Evolutionary conservation across 805 yeast species (phyloP).

Genomic region (Scheffersomyces ergatensis): DNA sequence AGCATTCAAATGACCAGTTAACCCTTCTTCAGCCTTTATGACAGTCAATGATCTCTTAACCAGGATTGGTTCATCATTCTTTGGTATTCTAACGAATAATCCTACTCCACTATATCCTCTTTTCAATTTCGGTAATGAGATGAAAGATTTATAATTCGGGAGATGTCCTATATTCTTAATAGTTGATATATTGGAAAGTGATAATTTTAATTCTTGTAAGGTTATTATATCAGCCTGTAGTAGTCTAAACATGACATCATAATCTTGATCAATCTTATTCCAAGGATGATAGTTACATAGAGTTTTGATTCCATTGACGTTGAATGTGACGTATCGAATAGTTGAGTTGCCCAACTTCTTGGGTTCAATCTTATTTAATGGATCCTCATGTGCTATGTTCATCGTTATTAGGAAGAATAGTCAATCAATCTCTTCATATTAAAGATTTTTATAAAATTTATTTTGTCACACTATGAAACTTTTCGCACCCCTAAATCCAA

Average conservation of each 20-base stretch:
- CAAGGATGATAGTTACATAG: constrained; percentile 83
- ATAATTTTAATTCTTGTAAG: constrained; percentile 79
- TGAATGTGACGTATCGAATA: constrained; percentile 66
- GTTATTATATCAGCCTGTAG: constrained; percentile 76
- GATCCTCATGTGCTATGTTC: constrained; percentile 5
- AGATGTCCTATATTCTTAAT: constrained; percentile 48
- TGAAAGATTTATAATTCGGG: constrained; percentile 59
- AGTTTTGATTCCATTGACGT: constrained; percentile 82
- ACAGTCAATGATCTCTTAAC: constrained; percentile 47
- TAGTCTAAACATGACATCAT: constrained; percentile 44
- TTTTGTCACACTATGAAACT: too few species aligned
- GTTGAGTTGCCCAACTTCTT: constrained; percentile 5
- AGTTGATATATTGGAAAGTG: constrained; percentile 18
- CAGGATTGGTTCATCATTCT: constrained; percentile 37
- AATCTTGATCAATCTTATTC: constrained; percentile 46
- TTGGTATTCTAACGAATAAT: constrained; percentile 62
- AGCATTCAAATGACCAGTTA: constrained; percentile 61
- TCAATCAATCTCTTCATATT: too few species aligned
- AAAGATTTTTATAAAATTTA: too few species aligned
- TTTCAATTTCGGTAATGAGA: constrained; percentile 63
- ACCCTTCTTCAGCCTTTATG: constrained; percentile 82
- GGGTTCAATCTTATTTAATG: constrained; percentile 8
- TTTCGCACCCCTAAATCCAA: too few species aligned
- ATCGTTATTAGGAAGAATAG: too few species aligned
- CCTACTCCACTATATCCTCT: constrained; percentile 95